A percentile compares a stretch with the other conserved stretches of the same genome.
Evolutionary conservation across 805 yeast genomes (phyloP).

Genomic region (Metschnikowia drakensbergensis): DNA sequence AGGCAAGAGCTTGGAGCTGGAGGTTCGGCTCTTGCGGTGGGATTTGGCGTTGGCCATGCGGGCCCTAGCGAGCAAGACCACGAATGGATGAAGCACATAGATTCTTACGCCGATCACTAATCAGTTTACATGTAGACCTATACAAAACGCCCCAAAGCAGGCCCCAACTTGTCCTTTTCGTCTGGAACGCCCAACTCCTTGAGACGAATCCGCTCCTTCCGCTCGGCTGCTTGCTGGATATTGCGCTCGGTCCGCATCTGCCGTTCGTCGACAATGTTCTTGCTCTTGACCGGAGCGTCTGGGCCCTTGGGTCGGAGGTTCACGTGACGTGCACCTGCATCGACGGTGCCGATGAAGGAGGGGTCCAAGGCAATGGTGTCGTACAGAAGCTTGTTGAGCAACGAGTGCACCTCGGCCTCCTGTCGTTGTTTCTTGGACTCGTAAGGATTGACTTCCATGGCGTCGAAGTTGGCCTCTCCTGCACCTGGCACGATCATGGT

Average conservation of each 20-base stretch:
- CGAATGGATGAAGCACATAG: no score
- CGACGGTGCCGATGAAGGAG: slow-evolving; percentile 77
- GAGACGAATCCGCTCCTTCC: slow-evolving; percentile 44
- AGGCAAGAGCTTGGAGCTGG: slow-evolving; percentile 5
- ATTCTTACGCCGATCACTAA: no score
- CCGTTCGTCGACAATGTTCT: slow-evolving; percentile 81
- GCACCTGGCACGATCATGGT: slow-evolving; percentile 92
- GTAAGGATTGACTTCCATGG: slow-evolving; percentile 88
- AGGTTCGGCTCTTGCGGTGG: slow-evolving; percentile 9
- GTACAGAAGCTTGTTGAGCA: slow-evolving; percentile 84
- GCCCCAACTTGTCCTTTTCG: slow-evolving; percentile 18
- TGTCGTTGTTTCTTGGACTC: slow-evolving; percentile 91
- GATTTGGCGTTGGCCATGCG: slow-evolving; percentile 6
- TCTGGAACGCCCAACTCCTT: slow-evolving; percentile 19
- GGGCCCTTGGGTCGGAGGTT: slow-evolving; percentile 34
- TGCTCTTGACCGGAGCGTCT: not conserved
- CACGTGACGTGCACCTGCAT: slow-evolving; percentile 57
- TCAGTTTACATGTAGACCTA: not conserved
- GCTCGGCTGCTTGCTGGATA: slow-evolving; percentile 66
- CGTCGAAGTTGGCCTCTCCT: slow-evolving; percentile 97
- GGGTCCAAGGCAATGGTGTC: slow-evolving; percentile 94
- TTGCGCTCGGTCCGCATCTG: slow-evolving; percentile 72
- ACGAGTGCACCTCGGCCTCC: slow-evolving; percentile 80
- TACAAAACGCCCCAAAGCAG: slow-evolving; percentile 19
- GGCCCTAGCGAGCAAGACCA: not conserved